These are phyloP conservation scores for Exsudoporus frostii DNA, from an alignment of 768 basidiomycete species.

Conservation along the genomic window DNA sequence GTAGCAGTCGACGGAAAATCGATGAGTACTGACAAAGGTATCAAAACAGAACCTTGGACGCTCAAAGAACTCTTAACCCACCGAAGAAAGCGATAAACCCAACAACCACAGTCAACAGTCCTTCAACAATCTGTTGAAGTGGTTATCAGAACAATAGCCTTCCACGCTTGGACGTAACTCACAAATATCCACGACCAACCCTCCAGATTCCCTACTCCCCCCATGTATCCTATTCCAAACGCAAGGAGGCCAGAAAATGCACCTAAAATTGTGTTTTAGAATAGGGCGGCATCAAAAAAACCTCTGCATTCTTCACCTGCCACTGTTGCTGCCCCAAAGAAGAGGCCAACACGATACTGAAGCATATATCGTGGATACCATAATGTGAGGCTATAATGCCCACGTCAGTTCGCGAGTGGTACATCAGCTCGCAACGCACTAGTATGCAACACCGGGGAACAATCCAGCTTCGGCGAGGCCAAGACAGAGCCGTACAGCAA, in stretches of 20 bases:
- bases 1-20: constrained; percentile 39
- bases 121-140: constrained; percentile 28
- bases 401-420: neutral
- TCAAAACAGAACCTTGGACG: neutral
- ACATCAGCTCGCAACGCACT: constrained; percentile 38
- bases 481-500: constrained; percentile 54
- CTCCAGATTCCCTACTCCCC: constrained; percentile 39
- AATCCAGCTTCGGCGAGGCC: constrained; percentile 69
- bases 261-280: constrained; percentile 16
- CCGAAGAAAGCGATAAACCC: constrained; percentile 52
- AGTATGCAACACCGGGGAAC: constrained; percentile 73
- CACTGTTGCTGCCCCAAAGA: constrained; percentile 63
- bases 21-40: constrained; percentile 45
- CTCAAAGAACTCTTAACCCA: constrained; percentile 17
- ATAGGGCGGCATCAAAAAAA: neutral
- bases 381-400: constrained; percentile 45
- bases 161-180: constrained; percentile 11
- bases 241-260: constrained; percentile 62
- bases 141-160: neutral
- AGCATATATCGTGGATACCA: constrained; percentile 68
- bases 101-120: constrained; percentile 55
- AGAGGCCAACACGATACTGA: constrained; percentile 58
- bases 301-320: constrained; percentile 35
- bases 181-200: constrained; percentile 75
- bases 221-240: constrained; percentile 53